Evolutionary conservation across 139 green algal genomes (phyloP), one percentile per base, ranked within the genome.

Genomic region (Tetraselmis chui): DNA sequence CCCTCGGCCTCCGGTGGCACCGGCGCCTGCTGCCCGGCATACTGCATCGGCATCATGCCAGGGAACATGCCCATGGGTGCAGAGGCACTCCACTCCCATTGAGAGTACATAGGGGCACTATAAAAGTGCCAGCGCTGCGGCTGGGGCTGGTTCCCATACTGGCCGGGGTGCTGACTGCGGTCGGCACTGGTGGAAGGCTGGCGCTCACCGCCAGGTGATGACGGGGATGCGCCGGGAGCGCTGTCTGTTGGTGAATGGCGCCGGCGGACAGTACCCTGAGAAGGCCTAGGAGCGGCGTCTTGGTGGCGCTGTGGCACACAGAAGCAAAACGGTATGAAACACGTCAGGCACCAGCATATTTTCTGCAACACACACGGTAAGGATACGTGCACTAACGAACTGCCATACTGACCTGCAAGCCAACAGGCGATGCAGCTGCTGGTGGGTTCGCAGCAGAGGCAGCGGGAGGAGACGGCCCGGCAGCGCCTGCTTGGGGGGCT

Each of bases 61-160:
- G 89, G 88, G 24, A 84, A 80, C 32, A 92, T 92, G 2, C 89
- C 30, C 29, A 86, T 88, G 89, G 92, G 92, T n/a, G n/a, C n/a
- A n/a, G n/a, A n/a, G n/a, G n/a, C n/a, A n/a, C n/a, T n/a, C n/a
- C n/a, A n/a, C n/a, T n/a, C n/a, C n/a, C n/a, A n/a, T n/a, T n/a
- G n/a, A n/a, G n/a, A n/a, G n/a, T n/a, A n/a, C n/a, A n/a, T n/a
- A n/a, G n/a, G n/a, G 27, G 89, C 89, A 0, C 86, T 89, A 23
- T 86, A 81, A 25, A 86, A 87, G 25, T 88, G 86, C 85, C 88
- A 91, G 79, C 92, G 88, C 28, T 86, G 87, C 81, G 87, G 77
- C 58, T 89, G 84, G 83, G 83, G 87, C 23, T 77, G 58, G 1
- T 78, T n/a, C 22, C 80, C 80, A 11, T 75, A 11, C 29, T 31